A percentile compares a stretch with the other conserved stretches of the same genome.
Conservation (phyloP, 192 early-diverging fungal genomes). For the Umbelopsis isabellina region DNA sequence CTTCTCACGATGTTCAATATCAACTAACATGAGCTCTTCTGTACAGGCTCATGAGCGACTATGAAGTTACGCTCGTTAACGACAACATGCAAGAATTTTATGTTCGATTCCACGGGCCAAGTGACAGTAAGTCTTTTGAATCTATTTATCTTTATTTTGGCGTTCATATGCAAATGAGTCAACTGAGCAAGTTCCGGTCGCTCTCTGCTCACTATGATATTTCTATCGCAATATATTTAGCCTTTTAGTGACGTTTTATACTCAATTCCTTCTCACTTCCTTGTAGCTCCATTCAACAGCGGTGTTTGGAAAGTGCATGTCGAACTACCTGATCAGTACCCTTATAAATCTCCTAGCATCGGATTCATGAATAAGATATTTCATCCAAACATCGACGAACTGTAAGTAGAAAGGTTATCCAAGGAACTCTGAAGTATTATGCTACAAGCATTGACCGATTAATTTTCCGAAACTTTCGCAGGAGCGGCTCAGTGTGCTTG, state of each 20-base stretch:
- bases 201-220: neutral
- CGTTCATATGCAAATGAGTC: neutral
- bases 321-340: constrained; percentile 98
- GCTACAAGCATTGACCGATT: neutral
- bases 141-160: neutral
- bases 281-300: constrained; percentile 87
- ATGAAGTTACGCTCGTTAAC: constrained; percentile 97
- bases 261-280: neutral
- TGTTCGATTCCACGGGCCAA: constrained; percentile 90
- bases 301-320: constrained; percentile 99
- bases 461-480: constrained; percentile 37
- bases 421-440: neutral
- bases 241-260: neutral
- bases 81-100: constrained; percentile 99
- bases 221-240: neutral
- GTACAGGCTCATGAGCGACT: constrained; percentile 95
- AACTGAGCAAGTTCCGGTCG: neutral
- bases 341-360: constrained; percentile 98
- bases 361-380: constrained; percentile 99
- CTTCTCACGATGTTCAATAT: neutral
- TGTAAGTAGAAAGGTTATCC: constrained; percentile 53
- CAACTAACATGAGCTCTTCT: no score
- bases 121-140: constrained; percentile 75
- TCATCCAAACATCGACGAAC: constrained; percentile 99
- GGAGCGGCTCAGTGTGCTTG: constrained; percentile 97